Percentiles rank a stretch among this genome's conserved stretches.
These are phyloP conservation scores for Fusarium nelsonii DNA, from an alignment of 2,329 filamentous ascomycete species.

Conservation along the genomic window DNA sequence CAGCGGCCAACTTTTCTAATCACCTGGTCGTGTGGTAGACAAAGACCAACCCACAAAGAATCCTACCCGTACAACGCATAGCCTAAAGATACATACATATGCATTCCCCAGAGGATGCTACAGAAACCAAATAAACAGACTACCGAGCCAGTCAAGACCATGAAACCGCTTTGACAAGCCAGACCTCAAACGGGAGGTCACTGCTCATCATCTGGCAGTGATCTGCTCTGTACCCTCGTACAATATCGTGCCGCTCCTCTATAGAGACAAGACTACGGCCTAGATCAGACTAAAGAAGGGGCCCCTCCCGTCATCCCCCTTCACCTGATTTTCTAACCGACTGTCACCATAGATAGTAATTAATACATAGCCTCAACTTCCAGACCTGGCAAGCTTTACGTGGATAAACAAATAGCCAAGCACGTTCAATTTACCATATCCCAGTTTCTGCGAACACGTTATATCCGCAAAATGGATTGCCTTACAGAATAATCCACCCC, in stretches of 20 bases:
- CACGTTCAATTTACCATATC: conserved; percentile 1
- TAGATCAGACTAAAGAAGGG: neutral
- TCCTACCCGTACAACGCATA: neutral
- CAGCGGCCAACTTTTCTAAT: no score
- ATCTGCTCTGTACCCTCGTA: neutral
- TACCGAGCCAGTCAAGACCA: neutral
- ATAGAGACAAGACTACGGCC: neutral
- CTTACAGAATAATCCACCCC: no score
- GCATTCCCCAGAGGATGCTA: neutral
- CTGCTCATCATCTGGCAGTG: neutral
- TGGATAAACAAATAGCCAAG: neutral
- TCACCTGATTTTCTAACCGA: conserved; percentile 26
- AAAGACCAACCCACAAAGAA: neutral
- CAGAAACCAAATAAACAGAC: neutral
- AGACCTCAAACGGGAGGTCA: neutral
- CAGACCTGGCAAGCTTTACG: neutral
- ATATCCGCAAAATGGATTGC: neutral
- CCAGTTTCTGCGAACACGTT: neutral
- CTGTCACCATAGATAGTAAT: neutral
- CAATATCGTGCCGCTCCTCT: neutral
- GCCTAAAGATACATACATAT: neutral
- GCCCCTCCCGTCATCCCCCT: neutral
- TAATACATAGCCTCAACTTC: neutral
- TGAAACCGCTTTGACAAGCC: neutral
- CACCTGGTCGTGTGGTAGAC: neutral